Conservation (phyloP, 805 yeast genomes). For the Teunomyces lycoperdinae region DNA sequence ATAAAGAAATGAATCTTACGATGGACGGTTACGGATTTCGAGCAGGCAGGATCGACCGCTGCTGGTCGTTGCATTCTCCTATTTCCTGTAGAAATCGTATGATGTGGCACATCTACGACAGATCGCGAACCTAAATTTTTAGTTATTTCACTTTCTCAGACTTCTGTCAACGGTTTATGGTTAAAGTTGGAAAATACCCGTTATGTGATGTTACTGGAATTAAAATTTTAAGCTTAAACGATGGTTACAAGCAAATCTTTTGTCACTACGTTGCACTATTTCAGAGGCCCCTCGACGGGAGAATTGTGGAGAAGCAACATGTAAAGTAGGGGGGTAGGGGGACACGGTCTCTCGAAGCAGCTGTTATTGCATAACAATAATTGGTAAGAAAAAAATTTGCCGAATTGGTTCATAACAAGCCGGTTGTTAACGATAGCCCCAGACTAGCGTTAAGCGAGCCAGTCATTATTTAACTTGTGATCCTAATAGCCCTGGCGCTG, state of each 20-base stretch:
- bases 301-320: not conserved
- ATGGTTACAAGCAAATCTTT: not conserved
- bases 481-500: not conserved
- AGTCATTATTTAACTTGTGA: too few species aligned
- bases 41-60: not conserved
- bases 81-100: not conserved
- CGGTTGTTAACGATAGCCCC: too few species aligned
- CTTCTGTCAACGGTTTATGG: not conserved
- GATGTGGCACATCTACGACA: not conserved
- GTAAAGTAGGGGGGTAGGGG: not conserved
- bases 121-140: not conserved
- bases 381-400: too few species aligned
- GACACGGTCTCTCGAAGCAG: too few species aligned
- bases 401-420: too few species aligned
- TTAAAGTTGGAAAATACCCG: not conserved
- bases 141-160: not conserved
- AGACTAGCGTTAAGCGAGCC: too few species aligned
- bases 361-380: too few species aligned
- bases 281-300: not conserved
- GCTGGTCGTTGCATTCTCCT: not conserved
- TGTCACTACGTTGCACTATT: not conserved
- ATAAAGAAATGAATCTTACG: not conserved
- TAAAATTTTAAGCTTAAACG: not conserved
- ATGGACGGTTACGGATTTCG: not conserved
- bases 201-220: not conserved